phyloP scores from a whole-genome alignment of 2,329 filamentous ascomycete genomes.

The Sclerotinia subarctica region DNA sequence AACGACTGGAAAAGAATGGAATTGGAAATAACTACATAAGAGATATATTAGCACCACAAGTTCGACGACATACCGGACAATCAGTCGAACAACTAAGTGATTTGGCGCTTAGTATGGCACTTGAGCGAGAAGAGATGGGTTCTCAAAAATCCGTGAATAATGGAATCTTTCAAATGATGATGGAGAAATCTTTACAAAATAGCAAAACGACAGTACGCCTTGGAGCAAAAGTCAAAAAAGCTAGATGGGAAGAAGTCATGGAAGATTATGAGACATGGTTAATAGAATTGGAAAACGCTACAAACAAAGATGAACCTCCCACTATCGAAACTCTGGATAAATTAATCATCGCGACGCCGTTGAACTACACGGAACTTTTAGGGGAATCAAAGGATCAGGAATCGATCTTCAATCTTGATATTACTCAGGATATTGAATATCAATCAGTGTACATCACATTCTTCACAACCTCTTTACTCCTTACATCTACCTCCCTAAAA shows the following conservation, averaged over 20 bases:
- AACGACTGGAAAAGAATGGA: neutral
- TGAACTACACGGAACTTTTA: neutral
- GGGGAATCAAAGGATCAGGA: neutral
- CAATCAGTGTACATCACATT: neutral
- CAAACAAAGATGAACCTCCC: no score
- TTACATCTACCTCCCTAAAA: neutral
- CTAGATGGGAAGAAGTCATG: neutral
- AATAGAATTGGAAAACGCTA: neutral
- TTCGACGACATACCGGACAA: conserved; percentile 14
- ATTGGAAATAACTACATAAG: neutral
- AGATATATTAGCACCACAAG: conserved; percentile 15
- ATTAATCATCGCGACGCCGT: neutral
- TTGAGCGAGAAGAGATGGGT: neutral
- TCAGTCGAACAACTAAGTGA: neutral
- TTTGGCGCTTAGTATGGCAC: conserved; percentile 9
- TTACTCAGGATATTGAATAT: neutral
- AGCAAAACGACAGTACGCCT: neutral
- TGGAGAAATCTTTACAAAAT: neutral
- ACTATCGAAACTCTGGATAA: neutral
- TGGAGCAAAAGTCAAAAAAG: neutral
- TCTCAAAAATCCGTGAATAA: neutral
- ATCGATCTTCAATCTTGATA: neutral
- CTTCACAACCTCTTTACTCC: neutral
- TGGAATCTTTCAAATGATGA: neutral
- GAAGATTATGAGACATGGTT: neutral